Conservation (phyloP, 1,284 basidiomycete species). For the Erythrobasidium hasegawianum region DNA sequence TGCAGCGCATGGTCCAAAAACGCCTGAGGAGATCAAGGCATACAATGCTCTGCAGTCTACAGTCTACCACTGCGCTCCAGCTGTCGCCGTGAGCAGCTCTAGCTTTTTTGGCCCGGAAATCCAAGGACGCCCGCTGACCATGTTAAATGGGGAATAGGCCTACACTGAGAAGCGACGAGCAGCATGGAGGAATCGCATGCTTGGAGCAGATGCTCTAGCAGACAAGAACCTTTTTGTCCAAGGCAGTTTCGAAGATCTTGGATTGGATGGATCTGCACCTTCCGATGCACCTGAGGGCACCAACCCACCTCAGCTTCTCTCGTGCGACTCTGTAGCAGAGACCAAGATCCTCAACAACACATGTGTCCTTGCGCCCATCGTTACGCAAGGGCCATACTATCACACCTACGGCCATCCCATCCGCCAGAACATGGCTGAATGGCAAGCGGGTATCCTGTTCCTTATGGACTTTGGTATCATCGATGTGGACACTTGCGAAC, state of each 20-base stretch:
- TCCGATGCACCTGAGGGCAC: conserved; percentile 1
- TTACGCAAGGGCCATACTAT: conserved; percentile 55
- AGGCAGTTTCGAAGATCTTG: conserved; percentile 45
- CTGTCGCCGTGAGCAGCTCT: conserved; percentile 38
- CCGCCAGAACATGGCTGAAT: conserved; percentile 56
- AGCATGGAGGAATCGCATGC: conserved; percentile 38
- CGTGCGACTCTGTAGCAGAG: conserved; percentile 46
- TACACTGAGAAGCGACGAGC: conserved; percentile 47
- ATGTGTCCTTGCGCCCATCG: conserved; percentile 46
- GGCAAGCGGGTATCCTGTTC: conserved; percentile 56
- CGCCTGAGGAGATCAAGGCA: conserved; percentile 45
- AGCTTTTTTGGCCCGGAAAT: too few relatives aligned
- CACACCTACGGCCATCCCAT: conserved; percentile 54
- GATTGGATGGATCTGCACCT: conserved; percentile 21
- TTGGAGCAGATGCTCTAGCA: conserved; percentile 44
- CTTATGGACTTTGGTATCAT: conserved; percentile 66
- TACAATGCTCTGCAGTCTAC: conserved; percentile 47
- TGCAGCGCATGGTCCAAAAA: conserved; percentile 47
- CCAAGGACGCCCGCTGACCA: too few relatives aligned
- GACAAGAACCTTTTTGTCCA: conserved; percentile 50
- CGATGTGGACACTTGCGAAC: conserved; percentile 67
- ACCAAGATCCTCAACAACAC: conserved; percentile 49
- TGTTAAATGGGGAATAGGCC: conserved; percentile 40
- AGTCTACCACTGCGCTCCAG: conserved; percentile 50
- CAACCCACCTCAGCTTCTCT: conserved; percentile 43